phyloP scores from a whole-genome alignment of 371 early-diverging fungal species.

The Mucor irregularis region DNA sequence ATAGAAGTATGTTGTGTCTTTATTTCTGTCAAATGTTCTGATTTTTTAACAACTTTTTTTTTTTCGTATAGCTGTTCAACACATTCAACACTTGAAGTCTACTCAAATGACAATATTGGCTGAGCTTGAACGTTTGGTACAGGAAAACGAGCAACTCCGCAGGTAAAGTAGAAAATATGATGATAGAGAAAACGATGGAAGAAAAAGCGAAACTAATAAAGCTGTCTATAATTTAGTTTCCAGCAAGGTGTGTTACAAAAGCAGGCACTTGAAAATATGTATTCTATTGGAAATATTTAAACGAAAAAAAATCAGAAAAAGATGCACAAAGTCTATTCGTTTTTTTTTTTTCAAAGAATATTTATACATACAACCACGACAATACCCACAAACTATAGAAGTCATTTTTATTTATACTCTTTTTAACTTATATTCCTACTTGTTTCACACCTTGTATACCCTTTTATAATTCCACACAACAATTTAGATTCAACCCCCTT shows the following conservation, averaged over 20 bases:
- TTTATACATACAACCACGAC: slow-evolving; percentile 4
- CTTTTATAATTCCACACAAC: background rate
- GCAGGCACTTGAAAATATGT: slow-evolving; percentile 54
- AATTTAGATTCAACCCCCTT: background rate
- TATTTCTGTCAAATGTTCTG: background rate
- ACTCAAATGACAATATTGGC: slow-evolving; percentile 37
- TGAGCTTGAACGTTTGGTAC: slow-evolving; percentile 36
- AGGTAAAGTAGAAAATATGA: slow-evolving; percentile 15
- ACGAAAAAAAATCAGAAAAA: no score
- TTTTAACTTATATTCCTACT: background rate
- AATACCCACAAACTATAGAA: slow-evolving; percentile 12
- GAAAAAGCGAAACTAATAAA: no score
- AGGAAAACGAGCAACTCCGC: slow-evolving; percentile 42
- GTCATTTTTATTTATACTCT: slow-evolving; percentile 3
- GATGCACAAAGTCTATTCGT: background rate
- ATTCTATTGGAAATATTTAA: slow-evolving; percentile 31
- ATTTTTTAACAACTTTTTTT: background rate
- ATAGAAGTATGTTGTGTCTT: slow-evolving; percentile 32
- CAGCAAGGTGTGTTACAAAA: slow-evolving; percentile 51
- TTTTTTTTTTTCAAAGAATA: background rate
- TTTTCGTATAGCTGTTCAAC: slow-evolving; percentile 31
- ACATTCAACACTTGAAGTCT: slow-evolving; percentile 38
- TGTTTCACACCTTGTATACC: slow-evolving; percentile 12
- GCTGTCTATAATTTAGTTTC: slow-evolving; percentile 37
- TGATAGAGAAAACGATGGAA: background rate